Evolutionary conservation across 108 stramenopile species (phyloP).

Genomic region (Cylindrotheca closterium): DNA sequence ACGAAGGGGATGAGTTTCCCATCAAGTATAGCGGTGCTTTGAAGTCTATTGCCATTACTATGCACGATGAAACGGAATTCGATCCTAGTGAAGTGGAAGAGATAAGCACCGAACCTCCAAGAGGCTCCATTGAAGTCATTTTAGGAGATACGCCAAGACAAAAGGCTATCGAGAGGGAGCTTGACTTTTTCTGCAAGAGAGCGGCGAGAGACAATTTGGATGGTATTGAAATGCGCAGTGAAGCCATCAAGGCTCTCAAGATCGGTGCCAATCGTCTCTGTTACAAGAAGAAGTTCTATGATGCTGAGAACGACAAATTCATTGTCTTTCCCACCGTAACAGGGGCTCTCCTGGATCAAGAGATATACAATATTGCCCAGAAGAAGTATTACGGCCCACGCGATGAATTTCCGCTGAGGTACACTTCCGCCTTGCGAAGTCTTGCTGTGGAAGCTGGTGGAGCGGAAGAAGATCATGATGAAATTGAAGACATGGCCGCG

Average conservation of each 20-base stretch:
- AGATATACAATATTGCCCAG: constrained; percentile 25
- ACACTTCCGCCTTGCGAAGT: constrained; percentile 16
- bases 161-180: too few relatives aligned
- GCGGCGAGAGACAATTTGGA: too few relatives aligned
- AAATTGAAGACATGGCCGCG: constrained; percentile 3
- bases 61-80: constrained; percentile 2
- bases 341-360: constrained; percentile 4
- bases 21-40: background rate
- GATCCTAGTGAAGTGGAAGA: too few relatives aligned
- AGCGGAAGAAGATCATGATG: constrained; percentile 4
- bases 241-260: constrained; percentile 12
- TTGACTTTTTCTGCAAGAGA: too few relatives aligned
- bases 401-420: constrained; percentile 20
- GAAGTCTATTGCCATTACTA: background rate
- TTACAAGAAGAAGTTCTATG: constrained; percentile 27
- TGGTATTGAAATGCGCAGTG: constrained; percentile 10
- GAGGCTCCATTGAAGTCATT: background rate
- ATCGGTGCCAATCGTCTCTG: constrained; percentile 1
- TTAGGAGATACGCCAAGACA: too few relatives aligned
- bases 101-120: background rate
- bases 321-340: constrained; percentile 24
- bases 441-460: constrained; percentile 5
- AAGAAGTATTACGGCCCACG: constrained; percentile 8
- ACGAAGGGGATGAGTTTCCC: background rate
- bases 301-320: constrained; percentile 12